Evolutionary conservation across 805 yeast species (phyloP), one percentile per base, ranked within the genome.

Genomic region (Diddensiella santjacobensis): DNA sequence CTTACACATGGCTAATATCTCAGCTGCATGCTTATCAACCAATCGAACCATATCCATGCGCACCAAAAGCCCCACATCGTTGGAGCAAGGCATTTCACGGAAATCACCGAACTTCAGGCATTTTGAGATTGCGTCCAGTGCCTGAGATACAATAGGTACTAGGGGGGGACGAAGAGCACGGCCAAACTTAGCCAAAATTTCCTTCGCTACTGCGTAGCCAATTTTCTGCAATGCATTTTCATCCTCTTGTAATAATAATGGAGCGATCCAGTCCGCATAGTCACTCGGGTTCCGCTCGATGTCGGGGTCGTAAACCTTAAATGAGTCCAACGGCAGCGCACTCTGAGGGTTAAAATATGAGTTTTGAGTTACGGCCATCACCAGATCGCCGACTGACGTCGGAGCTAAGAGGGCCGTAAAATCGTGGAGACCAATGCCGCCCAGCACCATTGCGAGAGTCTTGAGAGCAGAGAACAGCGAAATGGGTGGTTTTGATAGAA

Each of bases 41-140:
- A 47, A 36, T 5, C 20, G 11, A 4, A 36, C 33, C 47, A 47
- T 43, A 10, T 40, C 42, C 15, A 23, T 8, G 4, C 50, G 19
- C 10, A 39, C 33, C n/a, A 47, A 24, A 22, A 17, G 31, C 4
- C 20, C 40, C 3, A 36, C 42, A 20, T 47, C 41, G 20, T 47
- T 29, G n/a, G 35, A 24, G 15, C 19, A 24, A 33, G 47, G 47
- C 22, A 47, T 22, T 11, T 15, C 11, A 11, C 35, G 8, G 8
- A 35, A 35, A 35, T 8, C 15, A 8, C 15, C 38, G 20, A 8
- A 35, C 38, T 35, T 35, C 20, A 35, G 18, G 18, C 38, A 35
- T 35, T 17, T 35, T 8, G 15, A 6, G 15, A 35, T 8, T 8
- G 31, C 13, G 13, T 26, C 13, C 31, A 26, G 31, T 8, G 13